These are phyloP conservation scores for Botryobasidium botryosum DNA, from an alignment of 768 basidiomycete species.

Conservation along the genomic window DNA sequence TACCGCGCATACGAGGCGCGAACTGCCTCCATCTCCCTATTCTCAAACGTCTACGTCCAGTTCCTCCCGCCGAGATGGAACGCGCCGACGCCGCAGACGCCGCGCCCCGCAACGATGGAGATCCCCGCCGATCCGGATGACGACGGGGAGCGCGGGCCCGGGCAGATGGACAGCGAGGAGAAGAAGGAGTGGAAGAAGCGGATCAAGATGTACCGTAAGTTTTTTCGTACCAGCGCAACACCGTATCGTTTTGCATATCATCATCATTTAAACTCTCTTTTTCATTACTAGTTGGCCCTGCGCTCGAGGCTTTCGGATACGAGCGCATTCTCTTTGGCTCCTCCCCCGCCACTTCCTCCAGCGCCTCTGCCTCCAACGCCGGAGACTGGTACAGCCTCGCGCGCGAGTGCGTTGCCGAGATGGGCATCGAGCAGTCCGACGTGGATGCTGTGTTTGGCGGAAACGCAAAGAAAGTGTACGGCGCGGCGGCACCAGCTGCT, in stretches of 20 bases:
- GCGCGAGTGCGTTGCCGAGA: conserved; percentile 58
- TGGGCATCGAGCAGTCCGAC: conserved; percentile 60
- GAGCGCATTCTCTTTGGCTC: conserved; percentile 73
- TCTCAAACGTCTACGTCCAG: conserved; percentile 53
- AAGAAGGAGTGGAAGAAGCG: conserved; percentile 44
- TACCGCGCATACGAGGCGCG: conserved; percentile 60
- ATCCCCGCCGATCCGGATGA: conserved; percentile 21
- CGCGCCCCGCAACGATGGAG: not conserved
- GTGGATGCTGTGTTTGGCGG: conserved; percentile 54
- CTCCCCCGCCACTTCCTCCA: conserved; percentile 36
- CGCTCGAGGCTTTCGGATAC: conserved; percentile 72
- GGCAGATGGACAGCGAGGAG: conserved; percentile 23
- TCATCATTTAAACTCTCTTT: conserved; percentile 2
- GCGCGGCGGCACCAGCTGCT: too few relatives aligned
- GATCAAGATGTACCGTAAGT: conserved; percentile 73
- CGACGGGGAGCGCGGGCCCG: conserved; percentile 15
- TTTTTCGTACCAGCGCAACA: conserved; percentile 13
- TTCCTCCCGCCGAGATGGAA: conserved; percentile 66
- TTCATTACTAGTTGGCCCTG: conserved; percentile 44
- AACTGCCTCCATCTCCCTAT: conserved; percentile 53
- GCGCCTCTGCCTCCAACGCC: conserved; percentile 31
- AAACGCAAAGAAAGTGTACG: conserved; percentile 33
- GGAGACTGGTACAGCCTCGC: conserved; percentile 71
- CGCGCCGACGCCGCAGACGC: conserved; percentile 35
- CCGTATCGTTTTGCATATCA: not conserved